Evolutionary conservation across 257 asterid genomes (phyloP).

Genomic region (Primulina tabacum): DNA sequence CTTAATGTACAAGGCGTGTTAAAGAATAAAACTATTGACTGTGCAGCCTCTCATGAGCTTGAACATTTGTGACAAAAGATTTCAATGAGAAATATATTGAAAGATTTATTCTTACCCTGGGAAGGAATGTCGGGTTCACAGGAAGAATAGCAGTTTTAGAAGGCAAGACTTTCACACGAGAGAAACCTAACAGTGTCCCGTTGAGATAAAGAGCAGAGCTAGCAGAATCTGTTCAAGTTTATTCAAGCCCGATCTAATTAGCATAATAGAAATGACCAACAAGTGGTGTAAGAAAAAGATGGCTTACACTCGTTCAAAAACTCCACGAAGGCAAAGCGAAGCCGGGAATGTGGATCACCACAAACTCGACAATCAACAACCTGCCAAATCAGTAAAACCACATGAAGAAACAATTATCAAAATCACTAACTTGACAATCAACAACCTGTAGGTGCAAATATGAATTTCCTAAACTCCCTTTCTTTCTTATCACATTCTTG

Average conservation of each 20-base stretch:
- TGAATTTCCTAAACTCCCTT: no score
- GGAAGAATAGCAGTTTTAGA: constrained; percentile 98
- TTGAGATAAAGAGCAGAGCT: constrained; percentile 59
- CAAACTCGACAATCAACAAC: constrained; percentile 62
- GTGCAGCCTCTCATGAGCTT: no score
- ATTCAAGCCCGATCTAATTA: constrained; percentile 5
- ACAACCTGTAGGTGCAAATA: no score
- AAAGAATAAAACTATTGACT: no score
- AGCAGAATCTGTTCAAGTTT: constrained; percentile 63
- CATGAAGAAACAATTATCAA: constrained; percentile 10
- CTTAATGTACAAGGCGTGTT: no score
- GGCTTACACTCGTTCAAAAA: constrained; percentile 44
- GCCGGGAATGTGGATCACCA: constrained; percentile 60
- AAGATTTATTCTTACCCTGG: constrained; percentile 52
- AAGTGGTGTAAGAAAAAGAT: not conserved
- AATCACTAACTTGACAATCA: not conserved
- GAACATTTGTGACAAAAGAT: no score
- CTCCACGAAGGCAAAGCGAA: constrained; percentile 59
- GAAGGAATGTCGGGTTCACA: constrained; percentile 91
- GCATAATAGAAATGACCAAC: not conserved
- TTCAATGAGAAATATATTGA: not conserved
- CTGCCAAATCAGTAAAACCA: constrained; percentile 22
- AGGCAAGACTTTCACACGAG: constrained; percentile 81
- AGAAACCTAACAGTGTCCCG: constrained; percentile 72
- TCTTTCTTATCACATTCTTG: no score